A percentile compares a stretch with the other conserved stretches of the same genome.
These are phyloP conservation scores for Aegilops tauschii DNA, from an alignment of 176 grass and related monocot genomes.

Conservation along the genomic window DNA sequence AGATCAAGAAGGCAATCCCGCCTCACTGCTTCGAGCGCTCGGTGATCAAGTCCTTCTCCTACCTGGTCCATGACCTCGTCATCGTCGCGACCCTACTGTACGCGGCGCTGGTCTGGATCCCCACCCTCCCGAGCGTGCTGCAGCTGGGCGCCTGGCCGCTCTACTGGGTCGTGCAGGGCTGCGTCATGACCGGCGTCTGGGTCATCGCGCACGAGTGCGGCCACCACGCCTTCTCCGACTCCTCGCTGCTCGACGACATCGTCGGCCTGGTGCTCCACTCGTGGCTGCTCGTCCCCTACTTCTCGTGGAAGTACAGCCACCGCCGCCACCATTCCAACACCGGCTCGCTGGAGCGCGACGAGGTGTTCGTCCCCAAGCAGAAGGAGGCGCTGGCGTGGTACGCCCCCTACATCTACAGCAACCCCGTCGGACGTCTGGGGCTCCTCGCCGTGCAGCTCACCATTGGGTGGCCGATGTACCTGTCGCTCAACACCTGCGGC, in stretches of 20 bases:
- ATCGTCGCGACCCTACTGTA: slow-evolving; percentile 52
- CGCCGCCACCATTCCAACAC: slow-evolving; percentile 89
- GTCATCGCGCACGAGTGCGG: slow-evolving; percentile 96
- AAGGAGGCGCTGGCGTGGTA: slow-evolving; percentile 48
- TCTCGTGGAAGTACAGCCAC: slow-evolving; percentile 95
- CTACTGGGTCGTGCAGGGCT: slow-evolving; percentile 73
- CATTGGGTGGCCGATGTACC: slow-evolving; percentile 88
- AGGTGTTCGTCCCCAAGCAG: slow-evolving; percentile 82
- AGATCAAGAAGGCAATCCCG: slow-evolving; percentile 95
- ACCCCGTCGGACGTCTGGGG: slow-evolving; percentile 57
- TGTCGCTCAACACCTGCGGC: slow-evolving; percentile 74
- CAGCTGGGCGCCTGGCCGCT: slow-evolving; percentile 55
- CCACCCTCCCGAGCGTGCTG: slow-evolving; percentile 32
- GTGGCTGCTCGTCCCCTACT: slow-evolving; percentile 75
- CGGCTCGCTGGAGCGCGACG: slow-evolving; percentile 69
- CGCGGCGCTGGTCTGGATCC: slow-evolving; percentile 60
- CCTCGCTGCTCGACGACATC: slow-evolving; percentile 64
- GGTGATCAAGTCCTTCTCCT: slow-evolving; percentile 80
- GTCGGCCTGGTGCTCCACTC: slow-evolving; percentile 90
- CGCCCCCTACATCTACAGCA: slow-evolving; percentile 61
- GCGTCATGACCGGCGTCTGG: slow-evolving; percentile 82
- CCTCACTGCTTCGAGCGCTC: slow-evolving; percentile 91
- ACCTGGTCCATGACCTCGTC: slow-evolving; percentile 65
- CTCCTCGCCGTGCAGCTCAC: slow-evolving; percentile 62
- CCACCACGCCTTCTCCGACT: slow-evolving; percentile 90